phyloP scores from a whole-genome alignment of 257 asterid genomes.

The Solanum microdontum region DNA sequence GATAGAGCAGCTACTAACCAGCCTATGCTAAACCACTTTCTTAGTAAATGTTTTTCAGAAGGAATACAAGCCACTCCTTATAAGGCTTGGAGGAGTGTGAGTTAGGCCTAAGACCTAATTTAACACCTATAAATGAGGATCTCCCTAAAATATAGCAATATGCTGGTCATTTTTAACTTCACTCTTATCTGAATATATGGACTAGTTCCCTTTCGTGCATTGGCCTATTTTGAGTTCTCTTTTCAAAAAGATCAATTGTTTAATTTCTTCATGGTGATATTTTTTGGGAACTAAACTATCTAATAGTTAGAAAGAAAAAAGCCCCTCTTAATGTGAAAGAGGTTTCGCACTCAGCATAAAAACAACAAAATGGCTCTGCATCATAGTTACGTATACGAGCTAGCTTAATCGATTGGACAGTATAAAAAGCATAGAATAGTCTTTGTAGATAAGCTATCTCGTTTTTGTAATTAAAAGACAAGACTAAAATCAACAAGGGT shows the following conservation, averaged over 20 bases:
- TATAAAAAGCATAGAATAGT: background rate
- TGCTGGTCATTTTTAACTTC: background rate
- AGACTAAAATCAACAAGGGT: background rate
- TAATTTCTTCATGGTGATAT: background rate
- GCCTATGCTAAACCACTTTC: background rate
- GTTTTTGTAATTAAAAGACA: background rate
- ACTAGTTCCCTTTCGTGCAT: background rate
- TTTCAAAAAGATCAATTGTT: background rate
- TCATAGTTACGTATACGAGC: background rate
- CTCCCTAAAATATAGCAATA: background rate
- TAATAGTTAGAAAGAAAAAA: background rate
- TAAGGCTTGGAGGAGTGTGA: too few species aligned
- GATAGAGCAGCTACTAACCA: background rate
- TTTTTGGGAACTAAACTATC: background rate
- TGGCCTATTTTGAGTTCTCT: background rate
- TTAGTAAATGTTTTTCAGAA: background rate
- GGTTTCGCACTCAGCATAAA: background rate
- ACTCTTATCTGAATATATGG: background rate
- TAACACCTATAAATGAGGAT: background rate
- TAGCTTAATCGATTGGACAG: background rate
- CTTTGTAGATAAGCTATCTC: background rate
- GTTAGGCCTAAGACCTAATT: too few species aligned
- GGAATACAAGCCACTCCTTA: background rate
- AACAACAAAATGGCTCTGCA: background rate
- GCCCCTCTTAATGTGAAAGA: background rate